Percentiles rank a stretch among this genome's conserved stretches.
These are phyloP conservation scores for Neoboletus magnificus DNA, from an alignment of 768 basidiomycete genomes.

Conservation along the genomic window DNA sequence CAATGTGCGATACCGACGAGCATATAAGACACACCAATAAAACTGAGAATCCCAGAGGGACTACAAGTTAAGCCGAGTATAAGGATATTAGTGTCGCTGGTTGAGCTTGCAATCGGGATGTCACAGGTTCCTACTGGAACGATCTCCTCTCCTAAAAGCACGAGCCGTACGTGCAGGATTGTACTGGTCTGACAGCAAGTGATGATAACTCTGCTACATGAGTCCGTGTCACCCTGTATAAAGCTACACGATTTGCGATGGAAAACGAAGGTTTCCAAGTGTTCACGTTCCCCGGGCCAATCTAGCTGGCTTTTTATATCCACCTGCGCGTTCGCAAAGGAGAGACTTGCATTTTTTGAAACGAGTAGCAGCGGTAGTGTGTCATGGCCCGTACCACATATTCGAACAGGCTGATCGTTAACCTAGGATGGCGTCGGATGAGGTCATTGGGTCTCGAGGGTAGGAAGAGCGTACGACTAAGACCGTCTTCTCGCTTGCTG, in stretches of 20 bases:
- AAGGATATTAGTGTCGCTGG: background rate
- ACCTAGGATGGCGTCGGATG: conserved; percentile 34
- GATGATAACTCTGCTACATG: conserved; percentile 12
- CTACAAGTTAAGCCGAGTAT: conserved; percentile 33
- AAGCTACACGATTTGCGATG: conserved; percentile 28
- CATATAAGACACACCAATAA: conserved; percentile 42
- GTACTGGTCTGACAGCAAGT: conserved; percentile 20
- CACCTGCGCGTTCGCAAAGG: conserved; percentile 30
- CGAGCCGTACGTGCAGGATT: conserved; percentile 22
- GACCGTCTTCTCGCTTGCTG: conserved; percentile 39
- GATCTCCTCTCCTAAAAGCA: conserved; percentile 19
- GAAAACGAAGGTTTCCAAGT: conserved; percentile 33
- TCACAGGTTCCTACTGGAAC: conserved; percentile 18
- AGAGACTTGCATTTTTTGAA: conserved; percentile 33
- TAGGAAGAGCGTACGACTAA: conserved; percentile 40
- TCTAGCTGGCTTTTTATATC: conserved; percentile 22
- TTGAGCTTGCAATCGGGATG: conserved; percentile 15
- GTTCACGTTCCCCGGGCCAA: conserved; percentile 25
- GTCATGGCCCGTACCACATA: conserved; percentile 33
- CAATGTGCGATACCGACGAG: background rate
- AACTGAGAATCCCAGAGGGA: conserved; percentile 44
- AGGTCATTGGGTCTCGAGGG: conserved; percentile 5
- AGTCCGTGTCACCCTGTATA: conserved; percentile 14
- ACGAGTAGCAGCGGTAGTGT: conserved; percentile 31
- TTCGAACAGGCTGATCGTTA: conserved; percentile 39